phyloP scores from a whole-genome alignment of 192 early-diverging fungal genomes.

The Spizellomyces sp. region DNA sequence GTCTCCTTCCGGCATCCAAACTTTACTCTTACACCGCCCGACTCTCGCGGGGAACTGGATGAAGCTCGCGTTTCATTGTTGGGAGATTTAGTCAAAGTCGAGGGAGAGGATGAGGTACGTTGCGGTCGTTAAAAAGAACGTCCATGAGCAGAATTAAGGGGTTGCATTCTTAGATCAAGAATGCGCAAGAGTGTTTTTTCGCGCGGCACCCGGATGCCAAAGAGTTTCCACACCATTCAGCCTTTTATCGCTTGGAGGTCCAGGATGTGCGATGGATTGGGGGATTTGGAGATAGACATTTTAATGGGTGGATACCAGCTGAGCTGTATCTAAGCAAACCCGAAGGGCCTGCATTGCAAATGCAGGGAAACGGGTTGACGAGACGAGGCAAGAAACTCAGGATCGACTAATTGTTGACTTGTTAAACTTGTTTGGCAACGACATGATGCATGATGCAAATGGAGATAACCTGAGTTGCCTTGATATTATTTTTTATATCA shows the following conservation, averaged over 20 bases:
- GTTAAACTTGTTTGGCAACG: no score
- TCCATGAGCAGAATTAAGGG: no score
- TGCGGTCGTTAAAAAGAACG: not conserved
- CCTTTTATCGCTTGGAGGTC: constrained; percentile 11
- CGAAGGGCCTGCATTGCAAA: no score
- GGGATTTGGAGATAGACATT: constrained; percentile 23
- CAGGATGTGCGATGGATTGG: constrained; percentile 22
- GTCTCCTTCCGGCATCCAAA: constrained; percentile 16
- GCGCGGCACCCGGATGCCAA: constrained; percentile 8
- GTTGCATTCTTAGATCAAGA: no score
- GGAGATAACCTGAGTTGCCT: no score
- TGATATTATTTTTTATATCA: no score
- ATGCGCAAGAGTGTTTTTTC: constrained; percentile 1
- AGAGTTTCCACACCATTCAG: constrained; percentile 19
- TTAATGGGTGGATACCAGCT: constrained; percentile 17
- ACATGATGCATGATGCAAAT: no score
- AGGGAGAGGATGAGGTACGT: constrained; percentile 11
- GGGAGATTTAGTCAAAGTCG: constrained; percentile 2
- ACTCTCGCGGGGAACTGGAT: constrained; percentile 18
- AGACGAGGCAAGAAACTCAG: no score
- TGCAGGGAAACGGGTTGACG: no score
- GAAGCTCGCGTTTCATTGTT: constrained; percentile 20
- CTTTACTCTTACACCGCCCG: constrained; percentile 4
- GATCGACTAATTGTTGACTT: no score
- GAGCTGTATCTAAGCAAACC: not conserved